These are phyloP conservation scores for Nitzschia sp. DNA, from an alignment of 108 stramenopile genomes.

Conservation along the genomic window DNA sequence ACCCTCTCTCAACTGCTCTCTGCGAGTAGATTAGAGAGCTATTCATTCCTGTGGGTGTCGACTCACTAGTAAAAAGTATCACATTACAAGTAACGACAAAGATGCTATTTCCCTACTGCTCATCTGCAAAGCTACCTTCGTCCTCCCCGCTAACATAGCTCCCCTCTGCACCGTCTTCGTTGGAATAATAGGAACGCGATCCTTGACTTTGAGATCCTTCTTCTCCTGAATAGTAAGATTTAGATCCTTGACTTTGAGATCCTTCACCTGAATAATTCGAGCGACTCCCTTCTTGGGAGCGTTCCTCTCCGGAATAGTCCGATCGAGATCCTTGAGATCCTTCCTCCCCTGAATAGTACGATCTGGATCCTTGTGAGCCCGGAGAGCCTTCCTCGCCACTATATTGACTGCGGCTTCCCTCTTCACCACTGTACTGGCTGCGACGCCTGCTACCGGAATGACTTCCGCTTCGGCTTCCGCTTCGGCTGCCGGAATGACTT, in stretches of 20 bases:
- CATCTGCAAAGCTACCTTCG: too few species aligned
- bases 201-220: slow-evolving; percentile 19
- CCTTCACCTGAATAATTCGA: slow-evolving; percentile 28
- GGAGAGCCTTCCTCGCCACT: slow-evolving; percentile 24
- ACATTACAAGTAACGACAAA: too few species aligned
- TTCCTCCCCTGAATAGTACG: slow-evolving; percentile 16
- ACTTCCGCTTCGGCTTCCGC: neutral
- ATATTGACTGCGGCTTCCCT: slow-evolving; percentile 13
- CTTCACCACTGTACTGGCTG: slow-evolving; percentile 18
- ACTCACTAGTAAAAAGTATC: too few species aligned
- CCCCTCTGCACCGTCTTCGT: slow-evolving; percentile 5
- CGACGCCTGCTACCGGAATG: slow-evolving; percentile 7
- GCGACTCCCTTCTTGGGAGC: neutral
- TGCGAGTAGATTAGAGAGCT: too few species aligned
- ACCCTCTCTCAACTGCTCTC: too few species aligned
- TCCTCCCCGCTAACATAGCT: neutral
- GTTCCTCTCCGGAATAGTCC: slow-evolving; percentile 6
- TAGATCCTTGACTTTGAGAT: slow-evolving; percentile 7
- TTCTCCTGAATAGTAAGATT: slow-evolving; percentile 14
- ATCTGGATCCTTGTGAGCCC: slow-evolving; percentile 7
- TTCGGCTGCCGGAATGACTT: slow-evolving; percentile 6
- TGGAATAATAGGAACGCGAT: slow-evolving; percentile 9
- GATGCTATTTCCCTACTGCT: too few species aligned
- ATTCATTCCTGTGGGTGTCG: too few species aligned
- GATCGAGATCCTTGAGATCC: slow-evolving; percentile 17